Evolutionary conservation across 768 basidiomycete genomes (phyloP).

Genomic region (Fomitopsis pulvina): DNA sequence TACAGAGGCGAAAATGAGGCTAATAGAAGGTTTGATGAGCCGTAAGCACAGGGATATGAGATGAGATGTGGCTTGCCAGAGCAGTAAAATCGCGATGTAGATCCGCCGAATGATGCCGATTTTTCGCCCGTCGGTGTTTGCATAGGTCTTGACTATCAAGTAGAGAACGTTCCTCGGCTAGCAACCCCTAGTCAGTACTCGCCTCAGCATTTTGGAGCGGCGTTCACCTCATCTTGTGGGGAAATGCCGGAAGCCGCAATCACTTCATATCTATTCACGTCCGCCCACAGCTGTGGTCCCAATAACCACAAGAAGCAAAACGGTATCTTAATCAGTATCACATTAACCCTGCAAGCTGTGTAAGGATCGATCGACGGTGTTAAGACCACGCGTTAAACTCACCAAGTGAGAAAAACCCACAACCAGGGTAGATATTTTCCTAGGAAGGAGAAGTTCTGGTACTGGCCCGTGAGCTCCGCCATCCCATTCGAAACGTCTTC

Average conservation of each 20-base stretch:
- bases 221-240: conserved; percentile 8
- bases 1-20: conserved; percentile 30
- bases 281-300: conserved; percentile 12
- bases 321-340: conserved; percentile 14
- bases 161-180: conserved; percentile 14
- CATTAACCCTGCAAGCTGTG: conserved; percentile 12
- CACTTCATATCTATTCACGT: conserved; percentile 14
- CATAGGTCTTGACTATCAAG: conserved; percentile 14
- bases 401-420: conserved; percentile 22
- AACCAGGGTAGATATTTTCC: conserved; percentile 21
- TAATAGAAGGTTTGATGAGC: conserved; percentile 6
- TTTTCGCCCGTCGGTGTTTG: conserved; percentile 2
- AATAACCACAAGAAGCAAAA: conserved; percentile 14
- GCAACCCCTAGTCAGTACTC: background rate
- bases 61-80: conserved; percentile 16
- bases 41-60: background rate
- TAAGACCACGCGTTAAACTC: background rate
- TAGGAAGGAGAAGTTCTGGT: conserved; percentile 22
- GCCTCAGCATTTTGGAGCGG: background rate
- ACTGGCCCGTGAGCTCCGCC: conserved; percentile 25
- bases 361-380: conserved; percentile 7
- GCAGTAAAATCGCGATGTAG: conserved; percentile 22
- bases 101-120: conserved; percentile 13
- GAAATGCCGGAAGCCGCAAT: conserved; percentile 7
- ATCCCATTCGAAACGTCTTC: conserved; percentile 22